Evolutionary conservation across 2,329 filamentous ascomycete species (phyloP), one percentile per base, ranked within the genome.

Genomic region (Aspergillus cejpii): DNA sequence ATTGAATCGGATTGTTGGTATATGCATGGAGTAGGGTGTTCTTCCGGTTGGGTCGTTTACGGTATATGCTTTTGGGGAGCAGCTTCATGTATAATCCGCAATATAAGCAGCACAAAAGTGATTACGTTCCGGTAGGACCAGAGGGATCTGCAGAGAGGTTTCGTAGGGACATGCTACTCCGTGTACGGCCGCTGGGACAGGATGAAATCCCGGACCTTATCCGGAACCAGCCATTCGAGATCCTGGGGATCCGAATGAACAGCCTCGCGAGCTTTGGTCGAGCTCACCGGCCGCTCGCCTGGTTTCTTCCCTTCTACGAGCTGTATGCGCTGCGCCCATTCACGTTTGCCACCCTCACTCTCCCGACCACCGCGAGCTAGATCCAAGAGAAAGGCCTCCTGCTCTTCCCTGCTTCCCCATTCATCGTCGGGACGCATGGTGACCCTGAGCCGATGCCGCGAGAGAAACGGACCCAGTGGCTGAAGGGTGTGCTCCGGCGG

Each of bases 301-400:
- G 58, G 51, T 23, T 59, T 61, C 39, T 59, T 66, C 5, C 67
- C 68, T 34, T 70, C 61, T 7, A 69, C 67, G 19, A 73, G 53
- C 41, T 67, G 60, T 14, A 73, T 70, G 12, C 59, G 62, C 17
- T 67, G 43, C 6, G 65, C 67, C 70, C 70, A 73, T 56, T 71
- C 70, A 29, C 58, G 55, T 41, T 59, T 65, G 14, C 59, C 65
- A 11, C 69, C 69, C 33, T 67, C 59, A 1, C 38, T 43, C 34
- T 70, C 67, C 42, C 59, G 57, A 15, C 56, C 59, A 6, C 70
- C 68, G 17, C 61, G 58, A 11, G 65, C 65, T 34, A 73, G 56
- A 27, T 59, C 51, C n/a, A 46, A 46, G 5, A 73, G 37, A 41
- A 67, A 73, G 3, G 47, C 58, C 44, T 62, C 44, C 47, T 73